A percentile compares a stretch with the other conserved stretches of the same genome.
phyloP scores from a whole-genome alignment of 306 rosid genomes.

The Rosa lucieae region DNA sequence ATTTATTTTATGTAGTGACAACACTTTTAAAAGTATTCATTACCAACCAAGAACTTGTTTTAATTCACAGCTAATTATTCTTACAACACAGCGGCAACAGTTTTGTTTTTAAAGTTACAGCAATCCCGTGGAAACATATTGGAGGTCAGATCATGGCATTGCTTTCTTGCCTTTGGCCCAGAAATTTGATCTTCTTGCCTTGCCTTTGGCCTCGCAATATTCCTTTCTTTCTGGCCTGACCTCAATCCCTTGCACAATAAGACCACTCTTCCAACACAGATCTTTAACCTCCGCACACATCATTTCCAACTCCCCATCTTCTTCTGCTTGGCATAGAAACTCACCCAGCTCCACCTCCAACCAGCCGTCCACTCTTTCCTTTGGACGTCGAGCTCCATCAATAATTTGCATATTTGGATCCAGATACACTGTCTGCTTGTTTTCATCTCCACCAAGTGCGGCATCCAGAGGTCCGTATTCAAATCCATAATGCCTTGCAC shows the following conservation, averaged over 20 bases:
- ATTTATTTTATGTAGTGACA: no score
- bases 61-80: no score
- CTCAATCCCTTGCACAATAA: conserved; percentile 64
- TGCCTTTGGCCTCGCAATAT: background rate
- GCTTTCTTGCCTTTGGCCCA: no score
- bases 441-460: no score
- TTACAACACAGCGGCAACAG: no score
- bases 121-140: no score
- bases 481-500: background rate
- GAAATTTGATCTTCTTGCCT: background rate
- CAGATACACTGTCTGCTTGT: background rate
- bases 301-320: conserved; percentile 47
- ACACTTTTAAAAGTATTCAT: no score
- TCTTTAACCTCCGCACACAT: conserved; percentile 34
- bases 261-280: conserved; percentile 61
- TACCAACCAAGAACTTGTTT: no score
- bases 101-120: no score
- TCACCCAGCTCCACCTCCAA: conserved; percentile 62
- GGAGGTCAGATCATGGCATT: no score
- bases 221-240: conserved; percentile 45
- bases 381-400: no score
- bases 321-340: conserved; percentile 39
- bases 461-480: no score
- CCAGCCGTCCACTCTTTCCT: conserved; percentile 73
- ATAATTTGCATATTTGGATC: background rate